A percentile compares a stretch with the other conserved stretches of the same genome.
phyloP scores from a whole-genome alignment of 495 filamentous ascomycete genomes.

The Parachaetomium inaequale region DNA sequence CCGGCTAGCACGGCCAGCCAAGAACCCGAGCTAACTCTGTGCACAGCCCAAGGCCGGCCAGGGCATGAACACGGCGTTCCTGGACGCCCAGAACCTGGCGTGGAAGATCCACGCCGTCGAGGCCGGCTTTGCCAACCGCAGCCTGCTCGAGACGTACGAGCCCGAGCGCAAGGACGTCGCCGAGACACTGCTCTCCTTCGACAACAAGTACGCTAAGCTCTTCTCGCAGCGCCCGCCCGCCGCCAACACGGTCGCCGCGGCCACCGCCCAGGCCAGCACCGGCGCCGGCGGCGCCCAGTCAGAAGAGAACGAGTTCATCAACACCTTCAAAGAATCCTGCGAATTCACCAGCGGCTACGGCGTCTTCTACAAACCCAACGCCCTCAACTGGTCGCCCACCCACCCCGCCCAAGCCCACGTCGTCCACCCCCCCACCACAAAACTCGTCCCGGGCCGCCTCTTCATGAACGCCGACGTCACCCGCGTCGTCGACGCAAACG shows the following conservation, averaged over 20 bases:
- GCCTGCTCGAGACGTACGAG: constrained; percentile 67
- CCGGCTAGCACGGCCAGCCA: background rate
- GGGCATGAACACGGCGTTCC: constrained; percentile 81
- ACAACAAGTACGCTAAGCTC: constrained; percentile 65
- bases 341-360: constrained; percentile 70
- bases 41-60: constrained; percentile 71
- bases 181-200: constrained; percentile 67
- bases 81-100: constrained; percentile 75
- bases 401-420: constrained; percentile 69
- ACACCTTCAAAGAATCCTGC: constrained; percentile 67
- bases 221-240: constrained; percentile 59
- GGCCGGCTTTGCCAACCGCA: constrained; percentile 54
- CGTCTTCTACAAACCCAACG: constrained; percentile 61
- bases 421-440: constrained; percentile 60
- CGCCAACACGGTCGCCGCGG: constrained; percentile 45
- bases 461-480: constrained; percentile 75
- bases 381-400: constrained; percentile 58
- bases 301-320: constrained; percentile 65
- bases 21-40: background rate
- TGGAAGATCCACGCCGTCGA: constrained; percentile 80
- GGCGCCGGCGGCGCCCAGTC: constrained; percentile 13
- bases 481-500: constrained; percentile 77
- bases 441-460: constrained; percentile 64
- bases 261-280: constrained; percentile 21
- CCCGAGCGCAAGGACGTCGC: constrained; percentile 67